A percentile compares a stretch with the other conserved stretches of the same genome.
Evolutionary conservation across 2,329 filamentous ascomycete species (phyloP).

Genomic region (Fusarium solani-melongenae): DNA sequence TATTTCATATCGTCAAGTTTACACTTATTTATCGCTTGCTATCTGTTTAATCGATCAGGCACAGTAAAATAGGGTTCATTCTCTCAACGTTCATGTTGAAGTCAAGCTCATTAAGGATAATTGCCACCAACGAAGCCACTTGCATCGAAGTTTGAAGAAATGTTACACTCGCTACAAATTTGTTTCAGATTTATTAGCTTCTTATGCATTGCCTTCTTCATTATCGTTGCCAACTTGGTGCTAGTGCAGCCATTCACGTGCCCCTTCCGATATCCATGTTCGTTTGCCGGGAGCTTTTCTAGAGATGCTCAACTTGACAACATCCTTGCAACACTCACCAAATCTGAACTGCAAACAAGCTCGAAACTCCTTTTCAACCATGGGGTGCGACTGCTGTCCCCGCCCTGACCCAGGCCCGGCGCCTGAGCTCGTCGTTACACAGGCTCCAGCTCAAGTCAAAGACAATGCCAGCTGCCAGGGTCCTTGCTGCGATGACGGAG

Average conservation of each 20-base stretch:
- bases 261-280: neutral
- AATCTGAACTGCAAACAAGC: neutral
- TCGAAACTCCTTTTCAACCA: neutral
- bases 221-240: neutral
- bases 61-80: neutral
- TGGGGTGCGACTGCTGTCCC: slow-evolving; percentile 31
- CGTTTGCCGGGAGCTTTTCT: neutral
- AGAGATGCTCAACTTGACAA: neutral
- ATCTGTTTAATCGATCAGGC: neutral
- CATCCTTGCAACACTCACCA: neutral
- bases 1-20: neutral
- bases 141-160: neutral
- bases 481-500: slow-evolving; percentile 10
- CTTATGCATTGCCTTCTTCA: neutral
- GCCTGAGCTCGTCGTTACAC: neutral
- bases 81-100: neutral
- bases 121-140: neutral
- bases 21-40: neutral
- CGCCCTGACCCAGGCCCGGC: slow-evolving; percentile 7
- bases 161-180: neutral
- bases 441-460: neutral
- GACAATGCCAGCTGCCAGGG: slow-evolving; percentile 7
- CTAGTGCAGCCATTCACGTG: slow-evolving; percentile 24
- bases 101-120: no score
- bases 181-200: neutral